Conservation (phyloP, 176 grass and related monocot genomes). For the Otatea glauca region DNA sequence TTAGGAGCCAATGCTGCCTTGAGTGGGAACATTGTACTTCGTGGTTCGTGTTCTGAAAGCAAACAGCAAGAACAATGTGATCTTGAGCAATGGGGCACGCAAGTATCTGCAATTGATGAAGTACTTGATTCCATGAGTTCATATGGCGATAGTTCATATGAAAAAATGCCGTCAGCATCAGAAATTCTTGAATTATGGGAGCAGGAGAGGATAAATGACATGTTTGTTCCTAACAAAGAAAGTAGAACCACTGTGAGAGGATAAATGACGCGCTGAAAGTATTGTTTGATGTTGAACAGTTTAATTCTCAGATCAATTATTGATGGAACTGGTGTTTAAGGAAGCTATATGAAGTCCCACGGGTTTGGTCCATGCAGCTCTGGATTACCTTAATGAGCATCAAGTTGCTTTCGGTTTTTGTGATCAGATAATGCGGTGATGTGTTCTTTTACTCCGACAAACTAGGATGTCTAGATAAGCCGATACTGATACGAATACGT, state of each 20-base stretch:
- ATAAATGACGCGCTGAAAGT: slow-evolving; percentile 21
- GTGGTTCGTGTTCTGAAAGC: slow-evolving; percentile 17
- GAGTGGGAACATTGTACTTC: slow-evolving; percentile 22
- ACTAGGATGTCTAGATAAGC: background rate
- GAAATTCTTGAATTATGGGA: slow-evolving; percentile 70
- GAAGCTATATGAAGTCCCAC: background rate
- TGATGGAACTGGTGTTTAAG: background rate
- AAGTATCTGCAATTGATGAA: slow-evolving; percentile 54
- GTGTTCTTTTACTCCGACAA: background rate
- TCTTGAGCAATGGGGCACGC: background rate
- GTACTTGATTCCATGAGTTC: slow-evolving; percentile 58
- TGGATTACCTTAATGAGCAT: background rate
- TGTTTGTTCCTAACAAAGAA: slow-evolving; percentile 29
- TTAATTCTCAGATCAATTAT: slow-evolving; percentile 14
- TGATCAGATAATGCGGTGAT: background rate
- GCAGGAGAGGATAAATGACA: slow-evolving; percentile 41
- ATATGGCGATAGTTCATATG: slow-evolving; percentile 38
- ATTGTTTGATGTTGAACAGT: slow-evolving; percentile 12
- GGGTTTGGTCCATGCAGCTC: background rate
- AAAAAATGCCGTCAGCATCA: slow-evolving; percentile 52
- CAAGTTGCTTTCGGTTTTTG: background rate
- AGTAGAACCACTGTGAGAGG: background rate
- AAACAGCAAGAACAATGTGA: slow-evolving; percentile 19
- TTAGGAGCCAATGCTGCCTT: background rate
- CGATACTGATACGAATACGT: too few species aligned